A percentile compares a stretch with the other conserved stretches of the same genome.
Evolutionary conservation across 164 flowering plant genomes (phyloP).

Genomic region (Stephania yunnanensis): DNA sequence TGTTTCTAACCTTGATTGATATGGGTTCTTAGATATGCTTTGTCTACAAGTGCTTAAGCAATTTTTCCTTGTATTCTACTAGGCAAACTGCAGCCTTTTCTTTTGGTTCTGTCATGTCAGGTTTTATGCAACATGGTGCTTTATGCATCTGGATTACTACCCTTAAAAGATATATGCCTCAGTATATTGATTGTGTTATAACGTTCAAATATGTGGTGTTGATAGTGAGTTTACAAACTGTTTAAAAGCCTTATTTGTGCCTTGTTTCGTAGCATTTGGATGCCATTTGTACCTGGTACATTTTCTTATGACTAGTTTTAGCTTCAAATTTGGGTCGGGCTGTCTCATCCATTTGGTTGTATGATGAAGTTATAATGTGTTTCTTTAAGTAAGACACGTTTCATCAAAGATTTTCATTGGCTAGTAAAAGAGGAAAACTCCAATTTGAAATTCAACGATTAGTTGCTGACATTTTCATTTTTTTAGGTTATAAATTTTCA

Average conservation of each 20-base stretch:
- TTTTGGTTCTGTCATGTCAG: no score
- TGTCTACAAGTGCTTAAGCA: not conserved
- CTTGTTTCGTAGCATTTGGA: no score
- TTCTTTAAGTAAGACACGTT: no score
- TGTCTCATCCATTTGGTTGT: no score
- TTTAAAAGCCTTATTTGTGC: not conserved
- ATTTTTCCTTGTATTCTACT: not conserved
- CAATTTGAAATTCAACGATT: not conserved
- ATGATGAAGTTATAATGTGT: no score
- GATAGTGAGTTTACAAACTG: not conserved
- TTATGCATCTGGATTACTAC: not conserved
- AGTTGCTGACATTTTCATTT: no score
- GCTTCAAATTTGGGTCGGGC: not conserved
- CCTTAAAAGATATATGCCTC: not conserved
- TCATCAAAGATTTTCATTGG: not conserved
- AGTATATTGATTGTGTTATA: not conserved
- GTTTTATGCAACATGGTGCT: not conserved
- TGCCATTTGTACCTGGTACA: no score
- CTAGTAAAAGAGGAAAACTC: not conserved
- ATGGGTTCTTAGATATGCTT: no score
- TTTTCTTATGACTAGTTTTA: not conserved
- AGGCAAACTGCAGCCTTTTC: not conserved
- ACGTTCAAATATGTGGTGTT: not conserved
- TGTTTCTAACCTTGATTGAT: no score
- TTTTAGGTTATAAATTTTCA: no score